Conservation (phyloP, 805 yeast genomes). For the Candida verbasci region DNA sequence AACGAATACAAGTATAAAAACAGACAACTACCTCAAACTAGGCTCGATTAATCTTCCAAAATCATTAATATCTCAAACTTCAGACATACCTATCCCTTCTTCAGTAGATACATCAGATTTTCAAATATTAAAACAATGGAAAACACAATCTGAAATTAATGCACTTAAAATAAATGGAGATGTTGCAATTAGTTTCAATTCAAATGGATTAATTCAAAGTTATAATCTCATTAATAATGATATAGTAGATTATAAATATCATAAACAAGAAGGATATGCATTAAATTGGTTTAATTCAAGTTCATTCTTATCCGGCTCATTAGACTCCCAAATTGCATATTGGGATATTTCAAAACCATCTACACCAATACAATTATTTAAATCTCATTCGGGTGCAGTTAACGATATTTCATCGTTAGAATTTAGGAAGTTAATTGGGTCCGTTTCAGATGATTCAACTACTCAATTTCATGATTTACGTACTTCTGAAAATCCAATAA, state of each 20-base stretch:
- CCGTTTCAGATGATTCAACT: slow-evolving; percentile 65
- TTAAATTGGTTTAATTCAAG: slow-evolving; percentile 58
- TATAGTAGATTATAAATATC: slow-evolving; percentile 43
- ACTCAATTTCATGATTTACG: slow-evolving; percentile 62
- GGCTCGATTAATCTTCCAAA: slow-evolving; percentile 46
- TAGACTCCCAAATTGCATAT: slow-evolving; percentile 61
- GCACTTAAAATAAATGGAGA: slow-evolving; percentile 46
- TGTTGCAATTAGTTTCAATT: slow-evolving; percentile 52
- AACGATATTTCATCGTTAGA: slow-evolving; percentile 52
- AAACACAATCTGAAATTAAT: slow-evolving; percentile 55
- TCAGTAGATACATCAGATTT: slow-evolving; percentile 34
- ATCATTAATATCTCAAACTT: slow-evolving; percentile 43
- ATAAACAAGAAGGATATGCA: slow-evolving; percentile 64
- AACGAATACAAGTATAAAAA: slow-evolving; percentile 40
- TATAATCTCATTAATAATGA: slow-evolving; percentile 26
- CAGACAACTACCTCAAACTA: slow-evolving; percentile 43
- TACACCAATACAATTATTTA: slow-evolving; percentile 46
- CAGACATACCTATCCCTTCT: too few species aligned
- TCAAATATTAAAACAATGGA: slow-evolving; percentile 45
- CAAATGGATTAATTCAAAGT: slow-evolving; percentile 45
- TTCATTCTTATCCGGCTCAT: slow-evolving; percentile 57
- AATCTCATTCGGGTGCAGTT: slow-evolving; percentile 52
- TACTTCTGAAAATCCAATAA: slow-evolving; percentile 32
- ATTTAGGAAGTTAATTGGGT: slow-evolving; percentile 49
- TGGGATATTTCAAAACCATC: slow-evolving; percentile 55